Conservation (phyloP, 805 yeast genomes). For the Clavispora phyllophila region DNA sequence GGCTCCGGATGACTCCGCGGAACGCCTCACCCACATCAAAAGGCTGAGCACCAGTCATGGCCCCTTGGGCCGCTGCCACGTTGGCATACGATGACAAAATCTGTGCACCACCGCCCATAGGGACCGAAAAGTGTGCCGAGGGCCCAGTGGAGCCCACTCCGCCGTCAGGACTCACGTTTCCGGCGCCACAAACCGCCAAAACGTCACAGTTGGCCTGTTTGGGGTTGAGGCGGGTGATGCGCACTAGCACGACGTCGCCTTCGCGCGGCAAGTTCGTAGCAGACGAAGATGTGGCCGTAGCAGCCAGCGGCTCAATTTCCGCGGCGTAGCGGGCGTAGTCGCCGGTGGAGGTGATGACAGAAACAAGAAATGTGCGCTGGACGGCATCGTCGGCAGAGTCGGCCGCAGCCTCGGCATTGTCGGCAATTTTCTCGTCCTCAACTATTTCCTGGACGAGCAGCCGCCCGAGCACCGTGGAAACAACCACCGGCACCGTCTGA, state of each 20-base stretch:
- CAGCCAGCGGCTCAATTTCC: slow-evolving; percentile 15
- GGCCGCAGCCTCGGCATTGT: slow-evolving; percentile 7
- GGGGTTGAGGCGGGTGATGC: slow-evolving; percentile 60
- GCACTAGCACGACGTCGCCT: slow-evolving; percentile 75
- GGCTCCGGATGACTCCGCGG: slow-evolving; percentile 79
- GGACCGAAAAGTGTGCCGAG: slow-evolving; percentile 31
- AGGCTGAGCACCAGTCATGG: slow-evolving; percentile 34
- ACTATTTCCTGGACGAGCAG: slow-evolving; percentile 31
- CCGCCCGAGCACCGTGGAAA: slow-evolving; percentile 61
- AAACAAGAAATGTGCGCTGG: slow-evolving; percentile 22
- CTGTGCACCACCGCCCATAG: slow-evolving; percentile 54
- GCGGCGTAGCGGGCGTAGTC: slow-evolving; percentile 21
- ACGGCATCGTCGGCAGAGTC: slow-evolving; percentile 8
- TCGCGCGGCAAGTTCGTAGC: slow-evolving; percentile 68
- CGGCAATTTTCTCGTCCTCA: slow-evolving; percentile 9
- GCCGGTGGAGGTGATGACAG: slow-evolving; percentile 26
- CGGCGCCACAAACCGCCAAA: slow-evolving; percentile 55
- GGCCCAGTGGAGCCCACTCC: slow-evolving; percentile 60
- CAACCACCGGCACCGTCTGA: slow-evolving; percentile 38
- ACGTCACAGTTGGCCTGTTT: slow-evolving; percentile 80
- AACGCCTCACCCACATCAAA: slow-evolving; percentile 82
- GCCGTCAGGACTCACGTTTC: slow-evolving; percentile 52
- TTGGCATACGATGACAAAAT: slow-evolving; percentile 29
- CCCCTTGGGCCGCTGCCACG: slow-evolving; percentile 39
- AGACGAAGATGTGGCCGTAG: slow-evolving; percentile 17